Percentiles rank a stretch among this genome's conserved stretches.
These are phyloP conservation scores for Anthracocystis setariae DNA, from an alignment of 1,284 basidiomycete genomes.

Conservation along the genomic window DNA sequence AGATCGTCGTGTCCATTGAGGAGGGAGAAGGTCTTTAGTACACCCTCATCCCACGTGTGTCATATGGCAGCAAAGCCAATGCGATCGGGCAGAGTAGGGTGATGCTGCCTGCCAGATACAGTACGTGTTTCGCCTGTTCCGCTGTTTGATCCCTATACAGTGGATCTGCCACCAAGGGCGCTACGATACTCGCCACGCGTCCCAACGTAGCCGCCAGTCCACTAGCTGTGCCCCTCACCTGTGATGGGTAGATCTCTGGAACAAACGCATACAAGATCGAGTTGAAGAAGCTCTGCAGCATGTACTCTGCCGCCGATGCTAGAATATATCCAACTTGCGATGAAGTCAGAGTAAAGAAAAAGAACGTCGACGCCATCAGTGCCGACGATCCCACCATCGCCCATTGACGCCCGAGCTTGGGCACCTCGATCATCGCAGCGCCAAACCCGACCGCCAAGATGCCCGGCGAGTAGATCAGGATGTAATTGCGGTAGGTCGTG, in stretches of 20 bases:
- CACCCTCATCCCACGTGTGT: constrained; percentile 51
- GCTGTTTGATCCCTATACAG: constrained; percentile 74
- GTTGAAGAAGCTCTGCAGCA: constrained; percentile 68
- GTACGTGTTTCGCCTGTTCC: constrained; percentile 40
- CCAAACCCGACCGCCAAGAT: constrained; percentile 62
- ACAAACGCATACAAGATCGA: constrained; percentile 69
- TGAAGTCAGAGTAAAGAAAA: constrained; percentile 68
- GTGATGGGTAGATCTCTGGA: constrained; percentile 69
- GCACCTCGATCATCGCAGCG: constrained; percentile 67
- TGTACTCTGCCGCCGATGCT: constrained; percentile 68
- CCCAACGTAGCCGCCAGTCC: constrained; percentile 68
- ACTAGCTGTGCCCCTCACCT: constrained; percentile 68
- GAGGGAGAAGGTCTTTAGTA: constrained; percentile 26
- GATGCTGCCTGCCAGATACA: constrained; percentile 56
- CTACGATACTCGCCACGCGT: constrained; percentile 67
- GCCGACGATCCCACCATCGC: constrained; percentile 68
- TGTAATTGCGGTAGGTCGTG: constrained; percentile 68
- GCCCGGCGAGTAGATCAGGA: constrained; percentile 50
- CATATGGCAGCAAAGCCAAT: constrained; percentile 52
- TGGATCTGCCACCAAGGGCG: constrained; percentile 67
- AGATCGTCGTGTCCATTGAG: no score
- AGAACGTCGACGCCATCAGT: constrained; percentile 68
- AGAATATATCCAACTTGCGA: constrained; percentile 33
- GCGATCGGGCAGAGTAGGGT: constrained; percentile 54
- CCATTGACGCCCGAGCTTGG: constrained; percentile 69